Percentiles rank a stretch among this genome's conserved stretches.
phyloP scores from a whole-genome alignment of 495 filamentous ascomycete species.

The Polyplosphaeria fusca region DNA sequence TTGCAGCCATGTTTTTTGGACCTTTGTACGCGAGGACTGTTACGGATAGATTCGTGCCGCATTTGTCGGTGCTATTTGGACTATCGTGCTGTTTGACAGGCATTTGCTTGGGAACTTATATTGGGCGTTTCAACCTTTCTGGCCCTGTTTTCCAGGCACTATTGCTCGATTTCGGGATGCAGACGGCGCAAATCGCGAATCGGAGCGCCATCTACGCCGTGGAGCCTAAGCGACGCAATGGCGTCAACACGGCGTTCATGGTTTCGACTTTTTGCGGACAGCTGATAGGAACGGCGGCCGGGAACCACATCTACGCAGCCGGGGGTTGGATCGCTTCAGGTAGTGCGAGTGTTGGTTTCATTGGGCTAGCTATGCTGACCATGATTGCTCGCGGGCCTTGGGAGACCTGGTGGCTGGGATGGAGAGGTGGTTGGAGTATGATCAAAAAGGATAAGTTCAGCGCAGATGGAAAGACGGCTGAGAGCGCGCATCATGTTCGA shows the following conservation, averaged over 20 bases:
- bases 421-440: conserved; percentile 65
- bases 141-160: conserved; percentile 76
- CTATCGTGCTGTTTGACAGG: conserved; percentile 57
- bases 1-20: conserved; percentile 61
- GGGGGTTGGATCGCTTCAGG: conserved; percentile 70
- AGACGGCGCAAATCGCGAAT: conserved; percentile 74
- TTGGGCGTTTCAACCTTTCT: conserved; percentile 71
- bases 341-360: conserved; percentile 64
- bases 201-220: conserved; percentile 67
- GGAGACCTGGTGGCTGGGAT: conserved; percentile 72
- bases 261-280: conserved; percentile 70
- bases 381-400: conserved; percentile 63
- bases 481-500: conserved; percentile 20
- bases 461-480: conserved; percentile 38
- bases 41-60: conserved; percentile 65
- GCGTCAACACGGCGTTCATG: conserved; percentile 85
- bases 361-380: conserved; percentile 54
- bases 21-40: conserved; percentile 68
- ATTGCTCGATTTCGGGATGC: conserved; percentile 67
- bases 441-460: conserved; percentile 37
- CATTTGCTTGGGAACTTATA: conserved; percentile 68
- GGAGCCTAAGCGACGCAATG: conserved; percentile 67
- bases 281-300: conserved; percentile 69
- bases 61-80: conserved; percentile 64
- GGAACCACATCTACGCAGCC: conserved; percentile 65